A percentile compares a stretch with the other conserved stretches of the same genome.
phyloP scores from a whole-genome alignment of 495 filamentous ascomycete genomes.

The Neurospora intermedia region DNA sequence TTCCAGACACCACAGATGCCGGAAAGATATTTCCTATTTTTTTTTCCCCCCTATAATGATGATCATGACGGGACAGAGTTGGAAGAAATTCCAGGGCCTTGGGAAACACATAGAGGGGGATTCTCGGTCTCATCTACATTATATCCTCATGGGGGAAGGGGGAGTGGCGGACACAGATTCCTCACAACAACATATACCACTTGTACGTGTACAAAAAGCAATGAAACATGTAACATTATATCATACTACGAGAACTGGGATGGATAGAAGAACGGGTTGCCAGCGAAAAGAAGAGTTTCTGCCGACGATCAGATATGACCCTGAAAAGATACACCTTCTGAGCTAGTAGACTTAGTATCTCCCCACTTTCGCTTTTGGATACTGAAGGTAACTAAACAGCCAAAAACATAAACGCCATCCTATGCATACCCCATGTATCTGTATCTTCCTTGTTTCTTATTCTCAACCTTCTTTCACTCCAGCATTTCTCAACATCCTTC shows the following conservation, averaged over 20 bases:
- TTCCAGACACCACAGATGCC: background rate
- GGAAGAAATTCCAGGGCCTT: background rate
- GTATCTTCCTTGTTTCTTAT: background rate
- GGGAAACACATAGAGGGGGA: background rate
- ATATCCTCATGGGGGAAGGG: background rate
- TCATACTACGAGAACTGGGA: background rate
- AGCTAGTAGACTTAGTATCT: too few relatives aligned
- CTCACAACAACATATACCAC: background rate
- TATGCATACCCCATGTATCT: background rate
- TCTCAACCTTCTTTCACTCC: background rate
- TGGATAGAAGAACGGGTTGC: background rate
- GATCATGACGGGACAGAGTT: background rate
- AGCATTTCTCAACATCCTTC: background rate
- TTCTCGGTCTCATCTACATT: background rate
- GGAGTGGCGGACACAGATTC: background rate
- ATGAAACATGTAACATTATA: conserved; percentile 23
- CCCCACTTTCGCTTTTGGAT: background rate
- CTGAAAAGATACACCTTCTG: too few relatives aligned
- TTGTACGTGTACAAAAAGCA: conserved; percentile 25
- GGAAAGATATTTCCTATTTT: background rate
- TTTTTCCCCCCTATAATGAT: background rate
- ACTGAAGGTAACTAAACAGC: background rate
- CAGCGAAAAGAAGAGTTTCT: background rate
- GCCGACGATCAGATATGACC: background rate
- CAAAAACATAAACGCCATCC: background rate